phyloP scores from a whole-genome alignment of 768 basidiomycete species.

The Nidula microcarpa region DNA sequence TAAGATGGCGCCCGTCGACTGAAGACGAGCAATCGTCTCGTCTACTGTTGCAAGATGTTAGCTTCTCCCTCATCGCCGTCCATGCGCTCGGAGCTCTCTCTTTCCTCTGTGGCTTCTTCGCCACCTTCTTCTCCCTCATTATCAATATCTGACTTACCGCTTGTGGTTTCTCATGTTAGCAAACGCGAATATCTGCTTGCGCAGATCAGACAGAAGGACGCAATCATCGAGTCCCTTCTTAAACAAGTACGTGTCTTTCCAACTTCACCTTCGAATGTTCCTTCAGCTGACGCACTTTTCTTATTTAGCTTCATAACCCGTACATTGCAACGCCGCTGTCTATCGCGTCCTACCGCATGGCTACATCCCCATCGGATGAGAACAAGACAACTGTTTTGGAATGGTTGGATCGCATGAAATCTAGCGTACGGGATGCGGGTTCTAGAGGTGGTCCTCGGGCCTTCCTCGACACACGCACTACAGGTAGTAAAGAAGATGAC shows the following conservation, averaged over 20 bases:
- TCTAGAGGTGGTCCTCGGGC: slow-evolving; percentile 37
- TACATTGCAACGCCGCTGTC: slow-evolving; percentile 77
- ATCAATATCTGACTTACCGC: slow-evolving; percentile 33
- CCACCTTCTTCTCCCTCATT: slow-evolving; percentile 4
- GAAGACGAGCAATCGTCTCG: background rate
- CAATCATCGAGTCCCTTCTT: slow-evolving; percentile 79
- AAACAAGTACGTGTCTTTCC: slow-evolving; percentile 55
- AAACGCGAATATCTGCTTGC: slow-evolving; percentile 85
- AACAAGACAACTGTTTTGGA: slow-evolving; percentile 66
- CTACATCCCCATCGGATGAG: slow-evolving; percentile 71
- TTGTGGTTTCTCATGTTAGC: slow-evolving; percentile 41
- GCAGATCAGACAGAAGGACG: slow-evolving; percentile 84
- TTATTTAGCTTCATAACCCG: slow-evolving; percentile 69
- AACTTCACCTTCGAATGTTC: background rate
- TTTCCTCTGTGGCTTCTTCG: slow-evolving; percentile 2
- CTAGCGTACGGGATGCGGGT: slow-evolving; percentile 49
- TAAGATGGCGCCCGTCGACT: background rate
- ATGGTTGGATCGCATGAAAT: slow-evolving; percentile 71
- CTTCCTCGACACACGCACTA: slow-evolving; percentile 40
- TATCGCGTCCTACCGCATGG: slow-evolving; percentile 75
- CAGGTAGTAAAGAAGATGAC: slow-evolving; percentile 24
- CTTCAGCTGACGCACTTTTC: slow-evolving; percentile 1
- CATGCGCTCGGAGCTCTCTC: background rate
- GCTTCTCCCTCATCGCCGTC: slow-evolving; percentile 3
- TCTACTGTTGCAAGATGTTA: background rate